These are phyloP conservation scores for Fraxinus anomala DNA, from an alignment of 257 asterid genomes.

Conservation along the genomic window DNA sequence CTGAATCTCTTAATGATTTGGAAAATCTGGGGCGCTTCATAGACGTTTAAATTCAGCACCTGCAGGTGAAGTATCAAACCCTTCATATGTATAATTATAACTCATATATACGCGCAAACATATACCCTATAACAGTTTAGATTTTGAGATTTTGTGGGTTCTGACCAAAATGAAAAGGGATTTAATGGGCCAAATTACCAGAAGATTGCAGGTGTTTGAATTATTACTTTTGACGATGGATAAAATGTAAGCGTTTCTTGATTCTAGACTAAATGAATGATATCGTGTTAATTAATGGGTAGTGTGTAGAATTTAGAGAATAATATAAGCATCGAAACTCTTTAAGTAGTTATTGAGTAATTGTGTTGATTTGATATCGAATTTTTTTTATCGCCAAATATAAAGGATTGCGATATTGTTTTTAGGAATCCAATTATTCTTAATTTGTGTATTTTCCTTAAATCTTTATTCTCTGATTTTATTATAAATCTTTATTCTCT, in stretches of 20 bases:
- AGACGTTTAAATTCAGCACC: slow-evolving; percentile 9
- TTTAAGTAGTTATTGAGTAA: slow-evolving; percentile 29
- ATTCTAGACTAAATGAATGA: neutral
- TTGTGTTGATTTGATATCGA: slow-evolving; percentile 14
- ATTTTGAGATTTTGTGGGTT: slow-evolving; percentile 16
- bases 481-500: too few relatives aligned
- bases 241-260: slow-evolving; percentile 33
- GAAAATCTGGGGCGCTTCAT: neutral
- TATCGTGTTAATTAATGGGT: too few relatives aligned
- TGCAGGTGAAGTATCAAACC: slow-evolving; percentile 24
- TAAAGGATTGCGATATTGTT: slow-evolving; percentile 7
- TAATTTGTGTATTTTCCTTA: neutral
- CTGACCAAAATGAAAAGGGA: neutral
- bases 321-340: slow-evolving; percentile 26
- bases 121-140: neutral
- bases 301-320: slow-evolving; percentile 10
- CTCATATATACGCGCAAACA: too few relatives aligned
- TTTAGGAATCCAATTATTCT: slow-evolving; percentile 1
- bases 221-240: slow-evolving; percentile 9
- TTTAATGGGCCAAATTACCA: neutral
- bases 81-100: neutral
- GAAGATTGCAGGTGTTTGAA: neutral
- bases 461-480: neutral
- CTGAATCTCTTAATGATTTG: slow-evolving; percentile 10
- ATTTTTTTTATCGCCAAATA: neutral